phyloP scores from a whole-genome alignment of 768 basidiomycete genomes.

The Antrodiella citrinella region DNA sequence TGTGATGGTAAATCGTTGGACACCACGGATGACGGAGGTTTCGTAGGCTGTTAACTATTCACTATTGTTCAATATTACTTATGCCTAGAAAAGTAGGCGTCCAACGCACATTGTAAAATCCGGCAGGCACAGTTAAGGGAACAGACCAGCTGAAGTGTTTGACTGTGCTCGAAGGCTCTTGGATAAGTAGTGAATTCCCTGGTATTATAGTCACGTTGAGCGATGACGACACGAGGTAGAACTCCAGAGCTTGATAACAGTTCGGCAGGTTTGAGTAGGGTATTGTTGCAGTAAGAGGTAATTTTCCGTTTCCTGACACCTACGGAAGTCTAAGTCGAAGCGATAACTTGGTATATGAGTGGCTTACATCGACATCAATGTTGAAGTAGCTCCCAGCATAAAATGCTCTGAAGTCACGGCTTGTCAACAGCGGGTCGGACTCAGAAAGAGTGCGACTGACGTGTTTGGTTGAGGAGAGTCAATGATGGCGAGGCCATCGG shows the following conservation, averaged over 20 bases:
- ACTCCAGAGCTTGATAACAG: conserved; percentile 28
- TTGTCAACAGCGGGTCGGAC: conserved; percentile 3
- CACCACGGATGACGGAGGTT: conserved; percentile 24
- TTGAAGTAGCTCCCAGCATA: conserved; percentile 19
- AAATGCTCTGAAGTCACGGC: conserved; percentile 10
- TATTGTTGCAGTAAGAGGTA: conserved; percentile 21
- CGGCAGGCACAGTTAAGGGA: conserved; percentile 32
- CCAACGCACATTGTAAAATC: conserved; percentile 37
- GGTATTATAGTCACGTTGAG: conserved; percentile 33
- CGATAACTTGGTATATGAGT: not conserved
- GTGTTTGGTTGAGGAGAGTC: conserved; percentile 9
- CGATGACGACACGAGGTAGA: conserved; percentile 35
- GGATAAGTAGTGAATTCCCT: conserved; percentile 27
- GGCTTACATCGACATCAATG: conserved; percentile 25
- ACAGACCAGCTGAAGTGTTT: conserved; percentile 28
- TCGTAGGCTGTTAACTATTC: conserved; percentile 42
- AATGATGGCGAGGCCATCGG: conserved; percentile 24
- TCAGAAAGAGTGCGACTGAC: conserved; percentile 7
- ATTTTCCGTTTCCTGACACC: conserved; percentile 34
- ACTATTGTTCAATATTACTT: too few species aligned
- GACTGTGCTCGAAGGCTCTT: conserved; percentile 34
- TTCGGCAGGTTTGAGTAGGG: conserved; percentile 24
- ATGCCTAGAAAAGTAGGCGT: too few species aligned
- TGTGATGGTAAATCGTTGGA: conserved; percentile 32
- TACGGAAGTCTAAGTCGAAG: conserved; percentile 1